Base-by-base conservation (phyloP, 495 filamentous ascomycete species). In the Talaromyces nanjingensis region DNA sequence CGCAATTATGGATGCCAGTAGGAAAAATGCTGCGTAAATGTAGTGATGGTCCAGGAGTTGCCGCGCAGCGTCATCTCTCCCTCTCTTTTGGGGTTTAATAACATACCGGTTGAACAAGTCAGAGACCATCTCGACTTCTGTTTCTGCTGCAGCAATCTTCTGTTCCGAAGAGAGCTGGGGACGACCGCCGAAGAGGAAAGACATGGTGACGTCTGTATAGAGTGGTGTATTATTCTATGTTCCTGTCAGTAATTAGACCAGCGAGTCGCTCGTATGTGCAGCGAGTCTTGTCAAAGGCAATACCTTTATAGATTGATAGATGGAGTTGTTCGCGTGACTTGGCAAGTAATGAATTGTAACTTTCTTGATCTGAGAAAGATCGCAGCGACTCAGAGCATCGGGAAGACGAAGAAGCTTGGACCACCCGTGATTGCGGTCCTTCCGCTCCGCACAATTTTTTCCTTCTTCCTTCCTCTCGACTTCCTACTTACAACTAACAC, bases 51-150 rank as follows among this genome's bases (percentile, higher is more conserved):
- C 16, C 31, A 54, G n/a, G 27, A 24, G 34, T 25, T 16, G 3
- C 37, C 34, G n/a, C 49, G 49, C 60, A n/a, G 59, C 47, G 47
- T 37, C 7, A 22, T 54, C 12, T 24, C 49, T 54, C 18, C 49
- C 1, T 22, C 18, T 22, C 12, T 54, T 54, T 11, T 54, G 49
- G n/a, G n/a, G 1, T 9, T 56, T 56, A 18, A 25, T 33, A 3
- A 64, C 73, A 61, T 84, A 97, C 92, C 92, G 87, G 76, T 89
- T 90, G 84, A 96, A 96, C 91, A 97, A 96, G 75, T 97, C 91
- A 49, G 92, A 89, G 42, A 97, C 82, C 79, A 97, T 92, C 75
- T 97, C 94, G 37, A 84, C 79, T 81, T 99, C 94, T 64, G 89
- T 90, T 79, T 98, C 92, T 64, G 96, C 92, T 63, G 90, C 89